Evolutionary conservation across 371 early-diverging fungal species (phyloP).

Genomic region (Mucor circinelloides): DNA sequence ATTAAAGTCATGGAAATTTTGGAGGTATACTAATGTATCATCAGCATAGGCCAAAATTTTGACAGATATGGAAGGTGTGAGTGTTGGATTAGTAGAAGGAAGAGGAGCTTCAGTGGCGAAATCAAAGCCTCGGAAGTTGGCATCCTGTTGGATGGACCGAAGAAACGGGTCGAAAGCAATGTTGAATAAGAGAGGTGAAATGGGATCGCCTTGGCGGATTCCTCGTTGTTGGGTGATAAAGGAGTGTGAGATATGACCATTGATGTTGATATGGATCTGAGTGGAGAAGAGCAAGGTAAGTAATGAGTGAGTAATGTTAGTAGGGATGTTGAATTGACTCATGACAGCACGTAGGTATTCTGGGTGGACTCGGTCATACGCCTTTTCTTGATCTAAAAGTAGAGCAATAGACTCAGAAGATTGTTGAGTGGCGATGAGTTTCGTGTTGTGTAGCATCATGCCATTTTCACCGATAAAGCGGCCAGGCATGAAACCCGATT

Average conservation of each 20-base stretch:
- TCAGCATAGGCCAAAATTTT: constrained; percentile 20
- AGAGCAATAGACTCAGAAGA: not conserved
- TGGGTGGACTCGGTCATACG: constrained; percentile 26
- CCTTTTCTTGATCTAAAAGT: no score
- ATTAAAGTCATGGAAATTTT: not conserved
- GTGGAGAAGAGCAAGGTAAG: constrained; percentile 20
- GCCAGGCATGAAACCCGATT: constrained; percentile 7
- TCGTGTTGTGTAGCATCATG: not conserved
- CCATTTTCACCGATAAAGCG: constrained; percentile 18
- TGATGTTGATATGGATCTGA: constrained; percentile 9
- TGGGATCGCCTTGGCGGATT: constrained; percentile 23
- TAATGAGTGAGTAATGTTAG: not conserved
- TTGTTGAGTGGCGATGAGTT: not conserved
- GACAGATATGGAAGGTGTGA: not conserved
- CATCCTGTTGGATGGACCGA: not conserved
- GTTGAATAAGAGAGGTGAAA: constrained; percentile 23
- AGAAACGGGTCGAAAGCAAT: constrained; percentile 26
- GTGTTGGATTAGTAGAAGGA: not conserved
- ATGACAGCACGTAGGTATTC: constrained; percentile 8
- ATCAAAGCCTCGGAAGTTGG: not conserved
- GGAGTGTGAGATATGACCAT: constrained; percentile 1
- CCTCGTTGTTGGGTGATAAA: constrained; percentile 15
- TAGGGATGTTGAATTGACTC: constrained; percentile 10
- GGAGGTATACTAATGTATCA: constrained; percentile 11
- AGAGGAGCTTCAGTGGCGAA: not conserved